These are phyloP conservation scores for Friedmanniomyces simplex DNA, from an alignment of 495 filamentous ascomycete genomes.

Conservation along the genomic window DNA sequence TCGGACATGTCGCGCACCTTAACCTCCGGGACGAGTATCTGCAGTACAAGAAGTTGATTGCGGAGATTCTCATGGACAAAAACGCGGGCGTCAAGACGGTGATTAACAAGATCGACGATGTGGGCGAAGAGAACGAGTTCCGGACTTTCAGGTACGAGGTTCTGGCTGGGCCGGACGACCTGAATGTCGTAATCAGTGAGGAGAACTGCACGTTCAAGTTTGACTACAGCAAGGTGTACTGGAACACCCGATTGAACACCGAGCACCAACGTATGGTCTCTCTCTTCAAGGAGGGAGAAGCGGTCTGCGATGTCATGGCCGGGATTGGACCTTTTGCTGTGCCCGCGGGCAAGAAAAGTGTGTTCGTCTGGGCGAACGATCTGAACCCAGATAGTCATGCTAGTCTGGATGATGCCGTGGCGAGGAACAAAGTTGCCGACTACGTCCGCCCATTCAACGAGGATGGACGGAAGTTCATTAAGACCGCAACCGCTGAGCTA, in stretches of 20 bases:
- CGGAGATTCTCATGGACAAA: conserved; percentile 77
- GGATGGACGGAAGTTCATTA: conserved; percentile 77
- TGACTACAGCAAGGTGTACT: conserved; percentile 85
- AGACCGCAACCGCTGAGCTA: conserved; percentile 50
- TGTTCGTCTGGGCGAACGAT: conserved; percentile 97
- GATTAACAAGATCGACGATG: conserved; percentile 88
- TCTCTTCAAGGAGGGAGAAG: conserved; percentile 71
- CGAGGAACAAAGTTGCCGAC: conserved; percentile 64
- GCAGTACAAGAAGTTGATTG: conserved; percentile 76
- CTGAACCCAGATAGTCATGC: conserved; percentile 81
- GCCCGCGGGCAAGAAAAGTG: conserved; percentile 75
- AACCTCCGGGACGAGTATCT: conserved; percentile 75
- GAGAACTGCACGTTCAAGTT: conserved; percentile 55
- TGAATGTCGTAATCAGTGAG: conserved; percentile 66
- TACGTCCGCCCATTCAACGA: conserved; percentile 70
- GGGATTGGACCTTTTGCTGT: conserved; percentile 93
- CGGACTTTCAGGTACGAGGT: conserved; percentile 90
- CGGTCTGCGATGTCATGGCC: conserved; percentile 95
- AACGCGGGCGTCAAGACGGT: conserved; percentile 70
- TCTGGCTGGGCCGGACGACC: conserved; percentile 65
- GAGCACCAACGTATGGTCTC: conserved; percentile 76
- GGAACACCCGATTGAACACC: conserved; percentile 82
- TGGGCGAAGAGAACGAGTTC: conserved; percentile 74
- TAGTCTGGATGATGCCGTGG: conserved; percentile 57
- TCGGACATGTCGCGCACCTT: conserved; percentile 84